These are phyloP conservation scores for Blastocystis sp. DNA, from an alignment of 352 stramenopile genomes.

Conservation along the genomic window DNA sequence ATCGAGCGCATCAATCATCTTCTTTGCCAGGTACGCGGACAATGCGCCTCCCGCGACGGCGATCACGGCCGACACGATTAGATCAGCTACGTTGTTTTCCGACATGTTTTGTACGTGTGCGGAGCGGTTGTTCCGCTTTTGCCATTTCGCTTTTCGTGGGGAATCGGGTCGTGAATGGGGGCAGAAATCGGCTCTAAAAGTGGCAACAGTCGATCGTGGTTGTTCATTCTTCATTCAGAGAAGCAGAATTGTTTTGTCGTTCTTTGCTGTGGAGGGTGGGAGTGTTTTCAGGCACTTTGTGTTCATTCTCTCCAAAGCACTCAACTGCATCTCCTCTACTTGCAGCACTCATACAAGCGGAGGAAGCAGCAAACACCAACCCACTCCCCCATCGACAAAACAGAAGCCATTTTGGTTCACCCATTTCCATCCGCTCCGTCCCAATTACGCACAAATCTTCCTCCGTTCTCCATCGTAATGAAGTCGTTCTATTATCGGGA, in stretches of 20 bases:
- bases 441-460: background rate
- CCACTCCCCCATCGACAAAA: background rate
- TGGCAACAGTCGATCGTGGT: too few species aligned
- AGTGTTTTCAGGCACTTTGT: too few species aligned
- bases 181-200: too few species aligned
- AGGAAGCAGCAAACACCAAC: too few species aligned
- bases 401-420: background rate
- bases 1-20: conserved; percentile 56
- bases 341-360: too few species aligned
- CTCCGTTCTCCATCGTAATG: too few species aligned
- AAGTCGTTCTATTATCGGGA: too few species aligned
- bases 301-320: too few species aligned
- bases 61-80: conserved; percentile 1
- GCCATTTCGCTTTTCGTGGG: background rate
- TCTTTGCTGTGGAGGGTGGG: too few species aligned
- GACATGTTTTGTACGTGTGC: conserved; percentile 35
- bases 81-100: conserved; percentile 18
- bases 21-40: conserved; percentile 67
- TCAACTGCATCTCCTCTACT: too few species aligned
- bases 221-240: too few species aligned
- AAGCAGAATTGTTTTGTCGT: too few species aligned
- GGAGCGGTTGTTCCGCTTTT: background rate
- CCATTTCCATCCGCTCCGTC: background rate
- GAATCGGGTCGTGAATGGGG: conserved; percentile 11
- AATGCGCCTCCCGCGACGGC: background rate